These are phyloP conservation scores for Raddia guianensis DNA, from an alignment of 176 grass and related monocot species.

Conservation along the genomic window DNA sequence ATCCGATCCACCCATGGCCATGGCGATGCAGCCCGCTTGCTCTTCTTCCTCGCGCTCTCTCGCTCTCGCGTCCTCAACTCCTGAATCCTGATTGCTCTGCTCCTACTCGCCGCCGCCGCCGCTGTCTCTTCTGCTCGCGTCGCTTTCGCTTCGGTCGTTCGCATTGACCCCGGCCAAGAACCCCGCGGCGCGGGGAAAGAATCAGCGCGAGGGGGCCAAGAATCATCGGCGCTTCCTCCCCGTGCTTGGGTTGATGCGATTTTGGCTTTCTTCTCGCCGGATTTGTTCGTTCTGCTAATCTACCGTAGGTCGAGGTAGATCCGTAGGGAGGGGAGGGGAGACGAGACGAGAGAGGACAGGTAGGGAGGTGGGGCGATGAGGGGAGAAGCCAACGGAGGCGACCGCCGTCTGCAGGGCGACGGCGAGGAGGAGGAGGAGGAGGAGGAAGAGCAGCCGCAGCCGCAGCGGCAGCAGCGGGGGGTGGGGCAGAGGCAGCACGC, in stretches of 20 bases:
- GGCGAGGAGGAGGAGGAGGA: neutral
- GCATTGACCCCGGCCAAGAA: too few species aligned
- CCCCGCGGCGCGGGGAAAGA: neutral
- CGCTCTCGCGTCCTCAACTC: too few species aligned
- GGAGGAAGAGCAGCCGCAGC: neutral
- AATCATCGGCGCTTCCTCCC: neutral
- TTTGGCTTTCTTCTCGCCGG: neutral
- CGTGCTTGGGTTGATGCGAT: neutral
- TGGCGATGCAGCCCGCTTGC: too few species aligned
- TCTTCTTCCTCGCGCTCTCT: too few species aligned
- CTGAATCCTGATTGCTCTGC: neutral
- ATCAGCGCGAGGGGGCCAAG: neutral
- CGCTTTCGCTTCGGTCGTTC: neutral
- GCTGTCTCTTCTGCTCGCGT: neutral
- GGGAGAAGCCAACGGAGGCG: slow-evolving; percentile 48
- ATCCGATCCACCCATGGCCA: too few species aligned
- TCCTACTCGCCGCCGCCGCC: neutral
- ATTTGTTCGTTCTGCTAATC: neutral
- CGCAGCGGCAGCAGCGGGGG: neutral
- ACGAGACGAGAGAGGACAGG: neutral
- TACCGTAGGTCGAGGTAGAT: slow-evolving; percentile 33
- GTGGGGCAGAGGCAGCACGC: neutral
- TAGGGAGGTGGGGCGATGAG: slow-evolving; percentile 27
- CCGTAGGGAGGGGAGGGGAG: neutral
- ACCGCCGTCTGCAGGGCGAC: slow-evolving; percentile 26